A percentile compares a stretch with the other conserved stretches of the same genome.
phyloP scores from a whole-genome alignment of 2,329 filamentous ascomycete species.

The Bipolaris cookei region DNA sequence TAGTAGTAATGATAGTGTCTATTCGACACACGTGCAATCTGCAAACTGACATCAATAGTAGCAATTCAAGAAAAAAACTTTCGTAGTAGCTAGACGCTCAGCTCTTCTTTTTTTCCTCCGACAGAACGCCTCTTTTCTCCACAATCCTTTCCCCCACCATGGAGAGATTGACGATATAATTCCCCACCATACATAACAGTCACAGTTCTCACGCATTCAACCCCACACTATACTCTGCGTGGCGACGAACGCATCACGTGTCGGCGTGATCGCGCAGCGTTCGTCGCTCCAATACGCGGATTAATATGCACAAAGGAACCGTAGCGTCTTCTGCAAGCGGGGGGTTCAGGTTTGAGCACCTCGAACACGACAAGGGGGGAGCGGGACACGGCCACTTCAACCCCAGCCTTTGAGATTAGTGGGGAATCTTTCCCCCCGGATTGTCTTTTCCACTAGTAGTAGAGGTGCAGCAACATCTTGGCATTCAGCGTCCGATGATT shows the following conservation, averaged over 20 bases:
- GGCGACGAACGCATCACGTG: constrained; percentile 16
- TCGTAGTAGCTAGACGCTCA: no score
- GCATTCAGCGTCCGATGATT: neutral
- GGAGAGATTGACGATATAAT: no score
- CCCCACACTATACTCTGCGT: constrained; percentile 3
- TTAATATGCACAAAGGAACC: constrained; percentile 26
- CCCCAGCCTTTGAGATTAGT: constrained; percentile 3
- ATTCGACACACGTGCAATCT: no score
- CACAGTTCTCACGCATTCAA: neutral
- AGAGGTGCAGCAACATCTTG: neutral
- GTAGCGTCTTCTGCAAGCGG: constrained; percentile 17
- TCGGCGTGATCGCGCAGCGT: constrained; percentile 19
- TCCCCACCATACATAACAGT: no score
- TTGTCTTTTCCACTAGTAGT: neutral
- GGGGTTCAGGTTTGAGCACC: constrained; percentile 1
- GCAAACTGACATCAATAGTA: no score
- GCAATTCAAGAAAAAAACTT: no score
- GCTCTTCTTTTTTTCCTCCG: no score
- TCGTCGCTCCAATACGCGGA: constrained; percentile 25
- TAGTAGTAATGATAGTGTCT: no score
- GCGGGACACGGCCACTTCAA: neutral
- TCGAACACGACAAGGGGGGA: neutral
- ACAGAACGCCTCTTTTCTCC: no score
- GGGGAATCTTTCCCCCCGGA: constrained; percentile 4
- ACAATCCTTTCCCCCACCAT: no score